Evolutionary conservation across 1,284 basidiomycete species (phyloP).

Genomic region (Ustilago curta): DNA sequence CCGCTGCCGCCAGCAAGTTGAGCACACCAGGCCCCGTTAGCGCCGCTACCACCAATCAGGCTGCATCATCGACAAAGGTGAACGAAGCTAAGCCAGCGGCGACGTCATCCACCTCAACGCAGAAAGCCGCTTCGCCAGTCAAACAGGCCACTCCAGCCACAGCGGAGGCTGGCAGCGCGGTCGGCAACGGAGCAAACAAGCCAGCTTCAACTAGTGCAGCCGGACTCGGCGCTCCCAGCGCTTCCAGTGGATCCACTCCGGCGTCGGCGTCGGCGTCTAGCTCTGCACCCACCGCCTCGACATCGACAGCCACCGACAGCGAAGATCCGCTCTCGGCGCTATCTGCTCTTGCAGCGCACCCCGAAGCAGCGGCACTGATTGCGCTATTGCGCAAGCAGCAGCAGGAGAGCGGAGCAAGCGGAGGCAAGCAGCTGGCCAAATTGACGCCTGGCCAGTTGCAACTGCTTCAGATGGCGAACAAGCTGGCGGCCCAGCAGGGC

Average conservation of each 20-base stretch:
- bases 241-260: neutral
- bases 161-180: neutral
- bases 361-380: constrained; percentile 64
- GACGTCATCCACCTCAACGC: constrained; percentile 5
- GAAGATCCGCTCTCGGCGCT: constrained; percentile 60
- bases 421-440: constrained; percentile 55
- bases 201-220: constrained; percentile 13
- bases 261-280: neutral
- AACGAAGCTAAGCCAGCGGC: neutral
- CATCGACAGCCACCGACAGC: constrained; percentile 6
- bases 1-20: neutral
- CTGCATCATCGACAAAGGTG: constrained; percentile 19
- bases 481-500: constrained; percentile 56
- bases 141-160: constrained; percentile 14
- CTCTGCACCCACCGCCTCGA: constrained; percentile 9
- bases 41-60: neutral
- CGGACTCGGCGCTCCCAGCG: constrained; percentile 10
- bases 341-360: constrained; percentile 59
- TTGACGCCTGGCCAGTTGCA: constrained; percentile 65
- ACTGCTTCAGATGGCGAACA: constrained; percentile 66
- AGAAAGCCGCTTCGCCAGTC: constrained; percentile 13
- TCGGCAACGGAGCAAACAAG: constrained; percentile 16
- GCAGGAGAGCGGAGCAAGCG: constrained; percentile 40
- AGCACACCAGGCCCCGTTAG: constrained; percentile 13
- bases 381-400: constrained; percentile 64